Percentiles rank a stretch among this genome's conserved stretches.
phyloP scores from a whole-genome alignment of 106 monocot species.

The Dactylorhiza incarnata region DNA sequence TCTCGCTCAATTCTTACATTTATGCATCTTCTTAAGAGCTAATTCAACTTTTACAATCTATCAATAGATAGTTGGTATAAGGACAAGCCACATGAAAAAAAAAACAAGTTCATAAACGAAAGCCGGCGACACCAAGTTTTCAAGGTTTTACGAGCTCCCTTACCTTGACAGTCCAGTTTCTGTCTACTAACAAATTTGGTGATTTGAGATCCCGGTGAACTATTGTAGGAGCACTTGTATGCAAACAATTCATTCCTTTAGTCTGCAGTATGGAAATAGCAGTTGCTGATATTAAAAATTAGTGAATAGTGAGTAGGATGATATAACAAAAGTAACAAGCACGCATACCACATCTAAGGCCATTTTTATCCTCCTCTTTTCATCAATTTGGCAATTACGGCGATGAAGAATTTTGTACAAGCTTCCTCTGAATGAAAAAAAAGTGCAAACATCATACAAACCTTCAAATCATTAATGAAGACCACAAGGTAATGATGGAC shows the following conservation, averaged over 20 bases:
- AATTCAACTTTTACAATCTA: not conserved
- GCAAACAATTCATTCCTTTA: constrained; percentile 95
- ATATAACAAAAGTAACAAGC: not conserved
- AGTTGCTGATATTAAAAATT: not conserved
- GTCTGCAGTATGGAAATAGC: constrained; percentile 33
- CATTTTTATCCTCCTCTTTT: constrained; percentile 90
- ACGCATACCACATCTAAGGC: constrained; percentile 84
- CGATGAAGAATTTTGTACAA: constrained; percentile 94
- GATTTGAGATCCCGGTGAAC: constrained; percentile 97
- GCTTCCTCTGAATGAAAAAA: constrained; percentile 62
- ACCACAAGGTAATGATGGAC: not conserved
- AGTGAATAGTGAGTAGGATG: not conserved
- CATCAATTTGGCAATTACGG: constrained; percentile 90
- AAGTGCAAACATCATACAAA: not conserved
- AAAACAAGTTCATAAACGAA: not conserved
- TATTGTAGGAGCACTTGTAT: constrained; percentile 78
- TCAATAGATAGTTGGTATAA: no score
- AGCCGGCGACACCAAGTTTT: not conserved
- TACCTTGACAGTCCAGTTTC: constrained; percentile 99
- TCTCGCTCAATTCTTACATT: not conserved
- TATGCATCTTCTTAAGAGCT: not conserved
- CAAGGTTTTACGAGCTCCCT: not conserved
- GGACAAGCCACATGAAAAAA: not conserved
- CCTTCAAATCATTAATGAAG: not conserved
- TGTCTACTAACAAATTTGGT: constrained; percentile 94